Conservation (phyloP, 768 basidiomycete species). For the Pisolithus tinctorius region DNA sequence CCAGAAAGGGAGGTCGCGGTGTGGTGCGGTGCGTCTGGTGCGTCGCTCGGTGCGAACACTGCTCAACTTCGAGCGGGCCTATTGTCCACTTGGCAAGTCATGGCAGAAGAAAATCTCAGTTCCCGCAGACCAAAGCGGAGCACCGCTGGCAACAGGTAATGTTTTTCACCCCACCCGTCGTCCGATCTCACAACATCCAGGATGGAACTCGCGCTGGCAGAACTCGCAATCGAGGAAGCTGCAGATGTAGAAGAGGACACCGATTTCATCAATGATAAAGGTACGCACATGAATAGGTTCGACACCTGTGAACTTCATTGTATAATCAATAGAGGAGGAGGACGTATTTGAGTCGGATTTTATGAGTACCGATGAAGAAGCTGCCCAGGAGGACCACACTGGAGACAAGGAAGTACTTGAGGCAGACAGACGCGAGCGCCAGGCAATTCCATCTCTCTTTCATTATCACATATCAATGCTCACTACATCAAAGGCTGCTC, state of each 20-base stretch:
- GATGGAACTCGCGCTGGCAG: slow-evolving; percentile 73
- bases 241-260: slow-evolving; percentile 66
- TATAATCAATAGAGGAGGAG: slow-evolving; percentile 54
- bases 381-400: slow-evolving; percentile 44
- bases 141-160: no score
- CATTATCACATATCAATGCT: not conserved
- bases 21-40: no score
- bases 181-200: slow-evolving; percentile 29
- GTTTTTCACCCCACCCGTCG: not conserved
- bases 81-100: no score
- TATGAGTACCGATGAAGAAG: slow-evolving; percentile 73
- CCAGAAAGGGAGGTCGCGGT: no score
- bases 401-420: slow-evolving; percentile 53
- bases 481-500: slow-evolving; percentile 37
- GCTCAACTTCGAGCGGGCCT: no score
- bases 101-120: no score
- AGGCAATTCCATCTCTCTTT: slow-evolving; percentile 7
- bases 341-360: slow-evolving; percentile 82
- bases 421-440: slow-evolving; percentile 47
- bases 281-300: slow-evolving; percentile 23
- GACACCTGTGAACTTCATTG: no score
- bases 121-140: no score
- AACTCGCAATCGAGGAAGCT: slow-evolving; percentile 36
- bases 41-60: no score
- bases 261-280: slow-evolving; percentile 64